Evolutionary conservation across 306 rosid species (phyloP).

Genomic region (Lupinus albus): DNA sequence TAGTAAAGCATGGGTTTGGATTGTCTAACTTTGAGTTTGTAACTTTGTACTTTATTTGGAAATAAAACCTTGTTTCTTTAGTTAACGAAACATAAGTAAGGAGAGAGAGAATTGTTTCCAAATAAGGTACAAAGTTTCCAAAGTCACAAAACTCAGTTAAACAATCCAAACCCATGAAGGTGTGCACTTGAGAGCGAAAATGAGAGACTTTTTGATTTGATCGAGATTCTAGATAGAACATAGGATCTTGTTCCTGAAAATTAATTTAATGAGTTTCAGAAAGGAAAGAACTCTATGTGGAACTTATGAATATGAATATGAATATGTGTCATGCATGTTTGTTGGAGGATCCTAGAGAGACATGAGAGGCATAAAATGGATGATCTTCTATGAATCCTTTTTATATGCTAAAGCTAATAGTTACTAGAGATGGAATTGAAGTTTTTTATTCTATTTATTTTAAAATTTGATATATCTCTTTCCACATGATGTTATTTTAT

Average conservation of each 20-base stretch:
- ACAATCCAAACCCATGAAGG: background rate
- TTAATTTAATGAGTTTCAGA: conserved; percentile 10
- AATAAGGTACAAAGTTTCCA: no score
- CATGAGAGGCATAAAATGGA: background rate
- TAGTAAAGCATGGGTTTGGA: background rate
- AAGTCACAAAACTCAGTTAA: no score
- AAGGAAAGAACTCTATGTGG: conserved; percentile 15
- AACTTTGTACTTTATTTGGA: no score
- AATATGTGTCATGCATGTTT: background rate
- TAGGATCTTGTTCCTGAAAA: background rate
- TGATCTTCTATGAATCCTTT: conserved; percentile 17
- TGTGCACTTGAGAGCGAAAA: background rate
- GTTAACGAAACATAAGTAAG: no score
- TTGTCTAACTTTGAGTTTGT: no score
- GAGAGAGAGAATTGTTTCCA: no score
- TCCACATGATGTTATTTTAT: conserved; percentile 2
- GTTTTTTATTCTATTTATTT: background rate
- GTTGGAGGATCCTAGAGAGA: background rate
- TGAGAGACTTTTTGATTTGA: conserved; percentile 2
- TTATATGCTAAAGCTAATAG: background rate
- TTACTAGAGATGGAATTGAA: background rate
- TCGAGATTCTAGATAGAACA: background rate
- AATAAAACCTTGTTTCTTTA: no score
- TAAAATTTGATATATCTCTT: background rate
- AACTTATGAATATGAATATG: conserved; percentile 8